Evolutionary conservation across 805 yeast genomes (phyloP), one percentile per base, ranked within the genome.

Genomic region (Osmozyma mogii): DNA sequence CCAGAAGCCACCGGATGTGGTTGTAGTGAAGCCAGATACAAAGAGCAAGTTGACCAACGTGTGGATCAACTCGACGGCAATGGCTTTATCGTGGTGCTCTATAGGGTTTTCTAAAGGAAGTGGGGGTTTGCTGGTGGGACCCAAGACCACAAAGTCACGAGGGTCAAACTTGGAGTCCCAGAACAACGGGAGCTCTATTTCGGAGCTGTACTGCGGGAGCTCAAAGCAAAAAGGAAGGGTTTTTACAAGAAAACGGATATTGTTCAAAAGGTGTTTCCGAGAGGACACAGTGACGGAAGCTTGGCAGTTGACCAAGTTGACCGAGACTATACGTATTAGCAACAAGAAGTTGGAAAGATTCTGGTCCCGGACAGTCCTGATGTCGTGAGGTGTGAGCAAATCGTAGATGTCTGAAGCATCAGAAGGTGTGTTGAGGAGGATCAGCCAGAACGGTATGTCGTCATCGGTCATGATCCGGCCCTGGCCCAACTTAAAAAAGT

Each of bases 181-280:
- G 44, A 58, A 41, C 43, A 56, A 15, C 46, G 55, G 27, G 39
- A 30, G 29, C 37, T 60, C 63, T 8, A 58, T 38, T 2, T 44
- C 41, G 6, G 27, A 24, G 10, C 21, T 25, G 35, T 49, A 52
- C 15, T 44, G 42, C 5, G 47, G 60, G 8, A 58, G 47, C 52
- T 87, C 95, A 44, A 70, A 82, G 5, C 79, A 47, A 27, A 73
- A 68, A 0, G 96, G 96, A 13, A 82, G 38, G 3, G 82, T 31
- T 36, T 74, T 70, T 3, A 84, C 72, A 23, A 88, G 52, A 4
- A 81, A 50, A 21, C 95, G 65, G 5, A 79, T 43, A 43, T 84
- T 75, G 35, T 75, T 78, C 27, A 81, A 54, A 8, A 77, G 59
- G 52, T 29, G 55, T 41, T 23, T 14, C 11, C 13, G 17, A 22